Conservation (phyloP, 116 monocot species). For the Iris pallida region DNA sequence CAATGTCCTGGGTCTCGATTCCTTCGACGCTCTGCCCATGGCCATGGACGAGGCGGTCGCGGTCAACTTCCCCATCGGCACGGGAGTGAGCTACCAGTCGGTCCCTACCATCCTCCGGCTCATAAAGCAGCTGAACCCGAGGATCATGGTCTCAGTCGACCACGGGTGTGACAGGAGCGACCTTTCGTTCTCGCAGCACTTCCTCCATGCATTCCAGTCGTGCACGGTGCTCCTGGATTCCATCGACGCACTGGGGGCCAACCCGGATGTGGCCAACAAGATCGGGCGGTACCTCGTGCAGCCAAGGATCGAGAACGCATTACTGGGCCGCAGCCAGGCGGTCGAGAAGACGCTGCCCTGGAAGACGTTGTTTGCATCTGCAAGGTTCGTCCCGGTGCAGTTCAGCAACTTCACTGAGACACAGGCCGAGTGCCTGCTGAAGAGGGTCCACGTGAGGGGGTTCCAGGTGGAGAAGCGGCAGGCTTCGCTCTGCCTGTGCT, state of each 20-base stretch:
- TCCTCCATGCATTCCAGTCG: slow-evolving; percentile 57
- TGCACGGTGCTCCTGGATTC: slow-evolving; percentile 61
- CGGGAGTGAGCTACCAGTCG: slow-evolving; percentile 2
- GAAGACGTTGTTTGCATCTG: slow-evolving; percentile 38
- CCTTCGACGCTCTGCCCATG: slow-evolving; percentile 44
- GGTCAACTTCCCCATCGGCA: slow-evolving; percentile 59
- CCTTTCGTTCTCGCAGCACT: slow-evolving; percentile 63
- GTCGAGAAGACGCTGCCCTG: slow-evolving; percentile 43
- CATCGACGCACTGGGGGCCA: slow-evolving; percentile 51
- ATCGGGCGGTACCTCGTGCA: slow-evolving; percentile 62
- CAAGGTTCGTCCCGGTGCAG: slow-evolving; percentile 59
- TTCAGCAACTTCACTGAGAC: slow-evolving; percentile 68
- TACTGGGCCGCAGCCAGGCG: slow-evolving; percentile 33
- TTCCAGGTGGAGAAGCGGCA: slow-evolving; percentile 44
- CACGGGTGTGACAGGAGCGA: slow-evolving; percentile 63
- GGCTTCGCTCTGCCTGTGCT: slow-evolving; percentile 31
- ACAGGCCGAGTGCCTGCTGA: slow-evolving; percentile 33
- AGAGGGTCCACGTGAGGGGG: slow-evolving; percentile 38
- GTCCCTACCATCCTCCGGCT: slow-evolving; percentile 46
- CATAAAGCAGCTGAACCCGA: slow-evolving; percentile 79
- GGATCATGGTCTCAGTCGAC: slow-evolving; percentile 66
- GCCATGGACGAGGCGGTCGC: slow-evolving; percentile 39
- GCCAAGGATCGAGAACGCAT: slow-evolving; percentile 48
- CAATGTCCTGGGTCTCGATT: slow-evolving; percentile 39
- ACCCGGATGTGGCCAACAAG: slow-evolving; percentile 40